Evolutionary conservation across 2,329 filamentous ascomycete genomes (phyloP).

Genomic region (Clarireedia monteithiana): DNA sequence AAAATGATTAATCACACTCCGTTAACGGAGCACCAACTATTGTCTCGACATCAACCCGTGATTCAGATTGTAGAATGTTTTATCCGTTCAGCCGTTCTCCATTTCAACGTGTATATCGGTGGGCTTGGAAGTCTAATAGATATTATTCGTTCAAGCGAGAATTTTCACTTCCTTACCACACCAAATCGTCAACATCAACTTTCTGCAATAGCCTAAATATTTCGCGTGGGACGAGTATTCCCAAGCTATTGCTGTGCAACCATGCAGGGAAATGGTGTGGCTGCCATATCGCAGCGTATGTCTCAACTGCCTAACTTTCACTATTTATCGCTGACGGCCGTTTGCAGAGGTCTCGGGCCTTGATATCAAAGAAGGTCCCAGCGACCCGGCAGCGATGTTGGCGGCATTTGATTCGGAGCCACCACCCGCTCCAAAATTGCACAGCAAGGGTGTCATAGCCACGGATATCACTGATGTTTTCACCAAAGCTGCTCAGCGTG

Average conservation of each 20-base stretch:
- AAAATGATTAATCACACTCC: background rate
- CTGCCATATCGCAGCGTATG: slow-evolving; percentile 22
- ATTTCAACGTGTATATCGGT: no score
- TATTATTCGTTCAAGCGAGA: background rate
- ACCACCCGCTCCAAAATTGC: slow-evolving; percentile 26
- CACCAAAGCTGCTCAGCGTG: slow-evolving; percentile 44
- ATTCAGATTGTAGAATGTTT: background rate
- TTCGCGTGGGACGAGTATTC: background rate
- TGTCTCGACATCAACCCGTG: background rate
- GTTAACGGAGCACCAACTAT: background rate
- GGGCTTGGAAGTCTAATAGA: background rate
- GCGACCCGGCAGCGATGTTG: slow-evolving; percentile 16
- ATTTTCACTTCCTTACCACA: slow-evolving; percentile 1
- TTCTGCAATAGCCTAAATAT: background rate
- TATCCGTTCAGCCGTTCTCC: no score
- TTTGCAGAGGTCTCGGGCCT: slow-evolving; percentile 23
- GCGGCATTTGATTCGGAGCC: slow-evolving; percentile 20
- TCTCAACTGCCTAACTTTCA: background rate
- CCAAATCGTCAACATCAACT: background rate
- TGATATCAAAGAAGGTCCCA: slow-evolving; percentile 22
- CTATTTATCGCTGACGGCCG: slow-evolving; percentile 11
- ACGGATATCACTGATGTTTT: slow-evolving; percentile 54
- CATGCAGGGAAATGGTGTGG: slow-evolving; percentile 23
- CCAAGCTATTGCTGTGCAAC: background rate
- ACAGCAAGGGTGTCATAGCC: slow-evolving; percentile 42